Evolutionary conservation across 2,329 filamentous ascomycete species (phyloP).

Genomic region (Clonostachys rhizophaga): DNA sequence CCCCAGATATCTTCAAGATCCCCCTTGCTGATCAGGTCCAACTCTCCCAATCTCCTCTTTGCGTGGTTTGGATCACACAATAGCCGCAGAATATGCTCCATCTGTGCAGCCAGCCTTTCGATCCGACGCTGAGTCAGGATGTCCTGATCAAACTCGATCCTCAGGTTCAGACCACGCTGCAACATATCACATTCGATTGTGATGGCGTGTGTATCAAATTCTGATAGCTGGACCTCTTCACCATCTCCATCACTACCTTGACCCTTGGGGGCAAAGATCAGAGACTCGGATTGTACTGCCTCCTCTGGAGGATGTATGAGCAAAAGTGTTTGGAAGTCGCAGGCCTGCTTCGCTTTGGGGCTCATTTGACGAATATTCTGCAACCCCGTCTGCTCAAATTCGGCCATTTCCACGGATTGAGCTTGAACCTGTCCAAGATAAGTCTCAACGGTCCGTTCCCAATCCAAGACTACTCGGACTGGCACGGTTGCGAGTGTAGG

Average conservation of each 20-base stretch:
- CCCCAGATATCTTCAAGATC: not conserved
- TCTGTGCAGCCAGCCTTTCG: not conserved
- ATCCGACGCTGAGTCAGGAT: not conserved
- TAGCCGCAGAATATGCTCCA: not conserved
- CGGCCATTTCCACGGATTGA: conserved; percentile 9
- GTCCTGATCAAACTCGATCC: not conserved
- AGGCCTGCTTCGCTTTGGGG: not conserved
- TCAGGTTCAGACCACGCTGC: not conserved
- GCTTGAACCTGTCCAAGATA: conserved; percentile 9
- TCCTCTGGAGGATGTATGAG: not conserved
- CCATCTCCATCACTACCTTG: too few relatives aligned
- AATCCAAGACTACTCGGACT: conserved; percentile 1
- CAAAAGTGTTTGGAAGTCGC: not conserved
- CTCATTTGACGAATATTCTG: conserved; percentile 2
- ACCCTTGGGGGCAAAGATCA: too few relatives aligned
- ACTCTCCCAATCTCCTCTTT: not conserved
- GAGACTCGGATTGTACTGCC: not conserved
- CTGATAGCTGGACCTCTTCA: not conserved
- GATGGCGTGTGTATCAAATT: conserved; percentile 1
- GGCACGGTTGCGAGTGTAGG: conserved; percentile 5
- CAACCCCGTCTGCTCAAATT: conserved; percentile 15
- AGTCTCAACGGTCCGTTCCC: not conserved
- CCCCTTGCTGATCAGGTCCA: not conserved
- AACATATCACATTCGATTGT: not conserved
- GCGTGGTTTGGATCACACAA: not conserved